Percentiles rank a stretch among this genome's conserved stretches.
Conservation (phyloP, 768 basidiomycete genomes). For the Boletales sp. region DNA sequence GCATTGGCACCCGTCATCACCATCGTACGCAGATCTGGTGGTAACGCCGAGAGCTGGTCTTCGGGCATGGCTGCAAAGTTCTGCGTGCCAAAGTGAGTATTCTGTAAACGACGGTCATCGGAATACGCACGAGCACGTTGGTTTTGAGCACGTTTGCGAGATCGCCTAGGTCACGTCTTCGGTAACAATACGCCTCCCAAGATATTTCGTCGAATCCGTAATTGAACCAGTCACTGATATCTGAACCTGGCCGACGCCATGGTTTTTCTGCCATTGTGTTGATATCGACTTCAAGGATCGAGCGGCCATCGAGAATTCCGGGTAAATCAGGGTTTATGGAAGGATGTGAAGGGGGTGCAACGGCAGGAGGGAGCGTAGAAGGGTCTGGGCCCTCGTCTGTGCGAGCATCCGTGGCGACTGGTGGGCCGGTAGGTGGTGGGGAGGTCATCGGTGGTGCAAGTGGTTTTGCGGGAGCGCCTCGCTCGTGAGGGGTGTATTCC, state of each 20-base stretch:
- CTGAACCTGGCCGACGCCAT: conserved; percentile 89
- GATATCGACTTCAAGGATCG: conserved; percentile 83
- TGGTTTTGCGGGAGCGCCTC: conserved; percentile 44
- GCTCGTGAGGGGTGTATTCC: conserved; percentile 74
- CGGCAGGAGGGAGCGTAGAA: conserved; percentile 58
- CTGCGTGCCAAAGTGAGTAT: conserved; percentile 34
- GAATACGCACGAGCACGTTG: conserved; percentile 68
- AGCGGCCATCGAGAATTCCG: conserved; percentile 69
- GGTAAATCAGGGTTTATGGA: conserved; percentile 63
- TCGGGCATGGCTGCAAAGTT: conserved; percentile 82
- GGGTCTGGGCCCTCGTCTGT: conserved; percentile 58
- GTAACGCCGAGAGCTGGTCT: conserved; percentile 73
- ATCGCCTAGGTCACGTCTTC: conserved; percentile 77
- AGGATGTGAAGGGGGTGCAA: conserved; percentile 79
- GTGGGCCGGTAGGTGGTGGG: conserved; percentile 18
- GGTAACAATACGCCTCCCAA: conserved; percentile 90
- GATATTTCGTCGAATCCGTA: conserved; percentile 97
- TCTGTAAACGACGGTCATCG: neutral
- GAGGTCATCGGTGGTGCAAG: conserved; percentile 15
- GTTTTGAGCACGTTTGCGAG: conserved; percentile 76
- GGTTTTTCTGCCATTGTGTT: conserved; percentile 73
- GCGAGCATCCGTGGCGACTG: conserved; percentile 13
- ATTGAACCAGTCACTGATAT: conserved; percentile 98
- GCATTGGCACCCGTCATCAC: conserved; percentile 79
- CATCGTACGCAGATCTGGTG: conserved; percentile 81